Evolutionary conservation across 768 basidiomycete genomes (phyloP), one percentile per base, ranked within the genome.

Genomic region (Lentinula sp.): DNA sequence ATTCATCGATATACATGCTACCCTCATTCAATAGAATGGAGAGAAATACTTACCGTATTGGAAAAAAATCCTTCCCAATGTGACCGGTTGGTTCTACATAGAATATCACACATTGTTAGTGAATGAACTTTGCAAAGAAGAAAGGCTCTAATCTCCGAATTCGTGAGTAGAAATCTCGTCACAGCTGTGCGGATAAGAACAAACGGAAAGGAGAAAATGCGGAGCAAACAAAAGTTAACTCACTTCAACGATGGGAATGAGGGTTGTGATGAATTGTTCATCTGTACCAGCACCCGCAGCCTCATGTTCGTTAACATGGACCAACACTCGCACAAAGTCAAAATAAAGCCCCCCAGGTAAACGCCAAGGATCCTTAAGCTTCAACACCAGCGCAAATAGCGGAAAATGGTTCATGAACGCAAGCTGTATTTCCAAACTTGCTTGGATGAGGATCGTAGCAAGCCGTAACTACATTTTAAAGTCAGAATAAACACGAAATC

Each of bases 371-470:
- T 96, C 93, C 71, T 98, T 97, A 7, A 86, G 65, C 31, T 92
- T 79, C 34, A 98, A 70, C 81, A 95, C 85, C 32, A 98, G 70
- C 0, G 88, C 89, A 70, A 98, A 98, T 2, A 98, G 75, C 1
- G 96, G 95, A 64, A 97, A 97, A 64, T 93, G 88, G 63, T 97
- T 95, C 79, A 98, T 83, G 64, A 94, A 86, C 0, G 85, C 87
- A 23, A 95, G 75, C 2, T 80, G 71, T 0, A 83, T 84, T 65
- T 90, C 86, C 34, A 94, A 72, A 7, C 70, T 69, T 0, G 86
- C 87, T 65, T 92, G 84, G 2, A 85, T 62, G 1, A 82, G 64
- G 10, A 93, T 80, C 5, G 85, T 77, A 2, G 70, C 76, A 0
- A 88, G 67, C 1, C 82, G 81, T 39, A 82, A 74, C 86, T 89